phyloP scores from a whole-genome alignment of 2,329 filamentous ascomycete genomes.

The Neopestalotiopsis rosae region DNA sequence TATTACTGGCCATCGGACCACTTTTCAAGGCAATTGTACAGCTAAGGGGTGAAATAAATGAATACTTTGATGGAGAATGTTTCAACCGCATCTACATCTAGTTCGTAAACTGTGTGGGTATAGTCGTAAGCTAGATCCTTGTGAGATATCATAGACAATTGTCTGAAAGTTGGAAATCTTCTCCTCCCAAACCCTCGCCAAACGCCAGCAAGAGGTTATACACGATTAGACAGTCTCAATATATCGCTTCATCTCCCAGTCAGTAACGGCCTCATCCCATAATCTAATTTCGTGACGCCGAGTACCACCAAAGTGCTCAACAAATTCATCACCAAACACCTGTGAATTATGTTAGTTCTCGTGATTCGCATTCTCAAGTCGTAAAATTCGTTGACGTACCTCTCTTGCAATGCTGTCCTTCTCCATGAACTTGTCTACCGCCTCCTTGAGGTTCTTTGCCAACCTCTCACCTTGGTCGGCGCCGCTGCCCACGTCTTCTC shows the following conservation, averaged over 20 bases:
- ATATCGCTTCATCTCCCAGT: conserved; percentile 85
- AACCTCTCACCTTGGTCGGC: conserved; percentile 76
- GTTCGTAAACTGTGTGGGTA: neutral
- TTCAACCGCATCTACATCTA: neutral
- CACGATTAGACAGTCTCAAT: conserved; percentile 71
- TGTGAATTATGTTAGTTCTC: neutral
- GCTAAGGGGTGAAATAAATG: too few relatives aligned
- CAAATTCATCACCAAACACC: conserved; percentile 92
- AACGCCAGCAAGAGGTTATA: conserved; percentile 1
- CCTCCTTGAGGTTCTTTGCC: conserved; percentile 85
- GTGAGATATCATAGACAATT: neutral
- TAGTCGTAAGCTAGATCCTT: conserved; percentile 1
- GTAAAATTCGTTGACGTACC: conserved; percentile 18
- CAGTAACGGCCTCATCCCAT: conserved; percentile 96
- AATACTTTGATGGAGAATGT: too few relatives aligned
- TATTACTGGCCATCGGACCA: too few relatives aligned
- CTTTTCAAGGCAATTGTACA: too few relatives aligned
- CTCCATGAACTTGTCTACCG: conserved; percentile 77
- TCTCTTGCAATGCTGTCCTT: conserved; percentile 88
- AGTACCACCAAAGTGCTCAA: conserved; percentile 93
- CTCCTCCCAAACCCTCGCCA: neutral
- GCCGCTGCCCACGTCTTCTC: conserved; percentile 77
- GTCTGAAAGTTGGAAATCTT: neutral
- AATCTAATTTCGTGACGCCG: conserved; percentile 87
- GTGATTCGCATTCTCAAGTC: neutral